A percentile compares a stretch with the other conserved stretches of the same genome.
phyloP scores from a whole-genome alignment of 1,139 yeast species.

The Magnusiomyces ingens region DNA sequence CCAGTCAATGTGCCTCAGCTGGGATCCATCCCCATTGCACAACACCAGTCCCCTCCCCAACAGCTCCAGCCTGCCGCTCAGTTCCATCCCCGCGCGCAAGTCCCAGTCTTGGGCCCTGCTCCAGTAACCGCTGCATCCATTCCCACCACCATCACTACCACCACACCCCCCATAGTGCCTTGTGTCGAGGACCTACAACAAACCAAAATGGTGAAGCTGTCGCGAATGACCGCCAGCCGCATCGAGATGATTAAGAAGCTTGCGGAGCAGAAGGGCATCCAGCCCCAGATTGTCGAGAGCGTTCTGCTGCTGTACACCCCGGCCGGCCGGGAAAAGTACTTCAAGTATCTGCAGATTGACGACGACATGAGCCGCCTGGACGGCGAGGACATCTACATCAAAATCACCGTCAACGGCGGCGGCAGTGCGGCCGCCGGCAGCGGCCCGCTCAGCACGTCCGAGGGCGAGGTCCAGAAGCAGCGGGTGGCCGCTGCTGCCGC shows the following conservation, averaged over 20 bases:
- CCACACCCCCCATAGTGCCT: slow-evolving; percentile 7
- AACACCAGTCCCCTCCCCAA: not conserved
- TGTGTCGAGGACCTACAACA: slow-evolving; percentile 9
- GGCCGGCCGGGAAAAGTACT: slow-evolving; percentile 13
- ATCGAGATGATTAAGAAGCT: slow-evolving; percentile 25
- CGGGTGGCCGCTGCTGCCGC: slow-evolving; percentile 1
- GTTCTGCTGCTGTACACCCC: slow-evolving; percentile 26
- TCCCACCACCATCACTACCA: slow-evolving; percentile 7
- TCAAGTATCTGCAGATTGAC: slow-evolving; percentile 4
- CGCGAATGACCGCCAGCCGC: slow-evolving; percentile 27
- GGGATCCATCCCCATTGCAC: slow-evolving; percentile 2
- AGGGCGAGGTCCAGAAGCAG: slow-evolving; percentile 15
- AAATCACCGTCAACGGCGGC: slow-evolving; percentile 29
- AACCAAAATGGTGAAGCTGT: slow-evolving; percentile 25
- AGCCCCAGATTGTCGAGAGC: slow-evolving; percentile 28
- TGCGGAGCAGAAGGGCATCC: slow-evolving; percentile 29
- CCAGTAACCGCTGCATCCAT: not conserved
- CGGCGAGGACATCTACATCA: slow-evolving; percentile 28
- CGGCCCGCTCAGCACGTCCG: slow-evolving; percentile 16
- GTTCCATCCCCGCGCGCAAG: slow-evolving; percentile 3
- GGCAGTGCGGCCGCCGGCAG: slow-evolving; percentile 12
- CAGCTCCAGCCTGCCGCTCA: slow-evolving; percentile 7
- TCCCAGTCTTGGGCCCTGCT: not conserved
- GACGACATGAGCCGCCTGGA: slow-evolving; percentile 6
- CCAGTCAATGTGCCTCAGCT: slow-evolving; percentile 9